Base-by-base conservation (phyloP, 345 rosid species). In the Erucastrum elatum region DNA sequence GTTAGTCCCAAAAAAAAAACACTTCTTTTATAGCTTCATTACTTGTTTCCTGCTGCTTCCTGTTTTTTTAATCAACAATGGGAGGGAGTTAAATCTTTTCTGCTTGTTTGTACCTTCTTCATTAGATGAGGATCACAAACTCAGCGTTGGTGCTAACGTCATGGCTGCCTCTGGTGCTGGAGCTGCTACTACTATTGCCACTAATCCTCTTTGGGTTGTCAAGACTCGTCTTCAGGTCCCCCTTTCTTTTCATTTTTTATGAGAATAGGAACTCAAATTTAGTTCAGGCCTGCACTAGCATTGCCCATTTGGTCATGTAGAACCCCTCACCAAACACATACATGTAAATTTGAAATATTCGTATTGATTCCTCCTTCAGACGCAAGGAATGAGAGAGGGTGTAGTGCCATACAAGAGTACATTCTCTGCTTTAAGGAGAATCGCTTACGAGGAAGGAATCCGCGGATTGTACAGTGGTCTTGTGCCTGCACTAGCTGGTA, bases 201-300 rank as follows among this genome's bases (percentile, higher is more conserved):
- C 94, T 5, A 92, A 90, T 82, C 95, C 98, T 80, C 94, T 91
- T 76, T 93, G 98, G 98, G 98, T 90, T 84, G 97, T 92, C 74
- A 92, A 92, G 87, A 90, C 96, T 74, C 84, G 97, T 81, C 92
- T 89, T 74, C 98, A 93, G 84, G 94, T 93, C 69, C 1, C 86
- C 78, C 17, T 70, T 12, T 44, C 34, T 66, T 6, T 63, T 25
- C 68, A 8, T 60, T 33, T 62, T 2, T 63, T n/a, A n/a, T n/a
- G n/a, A n/a, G n/a, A n/a, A n/a, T n/a, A n/a, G n/a, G n/a, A n/a
- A n/a, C n/a, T n/a, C n/a, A n/a, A n/a, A n/a, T n/a, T n/a, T n/a
- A n/a, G n/a, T n/a, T n/a, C n/a, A n/a, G n/a, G n/a, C n/a, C n/a
- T n/a, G n/a, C n/a, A n/a, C n/a, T n/a, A n/a, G n/a, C n/a, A n/a